Base-by-base conservation (phyloP, 805 yeast genomes). In the Barnettozyma californica region DNA sequence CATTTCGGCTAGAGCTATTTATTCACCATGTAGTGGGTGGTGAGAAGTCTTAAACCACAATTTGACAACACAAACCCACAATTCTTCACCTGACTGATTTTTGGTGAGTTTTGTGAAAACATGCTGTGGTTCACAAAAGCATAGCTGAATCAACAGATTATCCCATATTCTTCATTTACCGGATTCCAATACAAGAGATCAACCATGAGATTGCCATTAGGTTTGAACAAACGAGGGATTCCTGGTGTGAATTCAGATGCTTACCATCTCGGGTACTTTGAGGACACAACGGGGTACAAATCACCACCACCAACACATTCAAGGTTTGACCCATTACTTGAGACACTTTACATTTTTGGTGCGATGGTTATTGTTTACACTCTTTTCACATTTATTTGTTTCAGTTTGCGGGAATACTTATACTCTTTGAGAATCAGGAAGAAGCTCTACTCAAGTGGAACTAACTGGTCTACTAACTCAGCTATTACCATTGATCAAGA, bases 361-460 rank as follows among this genome's bases (percentile, higher is more conserved):
- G 53, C 52, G 6, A 34, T 64, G 13, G 23, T 63, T 4, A 43
- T 55, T 11, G 45, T 21, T 1, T 49, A 54, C 9, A 20, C 51
- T 8, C 19, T 64, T 3, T 2, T 62, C 1, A 51, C 66, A 0
- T 55, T 50, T 11, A 21, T 55, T 2, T 40, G 53, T 7, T 65
- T 63, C 47, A 57, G 57, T 2, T 29, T 64, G 2, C 53, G 69
- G 46, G 70, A 67, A 51, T 67, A 64, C 37, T 38, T 44, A 2
- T 53, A 50, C 42, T 57, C 61, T 16, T 33, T 55, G 50, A 52
- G 47, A 21, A 45, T 35, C 14, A 52, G 58, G 44, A 54, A 51
- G 40, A 50, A 51, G n/a, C 41, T 47, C 36, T 11, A 42, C 13
- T 53, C 58, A 4, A 51, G 52, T 45, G 61, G 56, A 9, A 50